A percentile compares a stretch with the other conserved stretches of the same genome.
Conservation (phyloP, 2,329 filamentous ascomycete genomes). For the Periconia sp. region DNA sequence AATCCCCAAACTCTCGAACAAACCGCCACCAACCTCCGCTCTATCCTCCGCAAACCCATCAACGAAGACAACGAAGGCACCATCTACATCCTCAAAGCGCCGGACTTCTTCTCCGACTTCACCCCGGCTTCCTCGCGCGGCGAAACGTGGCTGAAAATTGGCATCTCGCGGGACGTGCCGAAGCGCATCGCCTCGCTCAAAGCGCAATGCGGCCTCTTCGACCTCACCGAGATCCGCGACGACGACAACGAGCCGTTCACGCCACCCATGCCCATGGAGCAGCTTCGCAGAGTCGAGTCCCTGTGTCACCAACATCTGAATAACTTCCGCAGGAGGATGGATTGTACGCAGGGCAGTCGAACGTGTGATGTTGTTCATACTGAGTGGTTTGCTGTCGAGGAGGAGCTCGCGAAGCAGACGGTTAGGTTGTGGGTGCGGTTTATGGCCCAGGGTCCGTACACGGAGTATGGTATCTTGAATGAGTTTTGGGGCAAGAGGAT, state of each 20-base stretch:
- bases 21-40: neutral
- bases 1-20: slow-evolving; percentile 55
- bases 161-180: neutral
- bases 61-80: neutral
- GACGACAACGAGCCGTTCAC: neutral
- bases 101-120: slow-evolving; percentile 1
- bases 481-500: neutral
- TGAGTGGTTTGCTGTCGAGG: slow-evolving; percentile 5
- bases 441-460: slow-evolving; percentile 1
- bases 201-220: neutral
- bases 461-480: neutral
- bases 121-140: neutral
- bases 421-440: slow-evolving; percentile 2
- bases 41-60: neutral
- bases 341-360: neutral
- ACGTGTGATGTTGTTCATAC: neutral
- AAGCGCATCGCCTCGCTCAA: neutral
- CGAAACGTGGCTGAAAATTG: slow-evolving; percentile 4
- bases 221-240: neutral
- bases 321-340: neutral
- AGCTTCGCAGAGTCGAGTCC: neutral
- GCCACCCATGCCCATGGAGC: neutral
- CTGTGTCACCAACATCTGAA: slow-evolving; percentile 3
- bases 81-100: slow-evolving; percentile 2
- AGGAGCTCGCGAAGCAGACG: neutral